These are phyloP conservation scores for Fallopia convolvulus DNA, from an alignment of 148 eudicot species.

Conservation along the genomic window DNA sequence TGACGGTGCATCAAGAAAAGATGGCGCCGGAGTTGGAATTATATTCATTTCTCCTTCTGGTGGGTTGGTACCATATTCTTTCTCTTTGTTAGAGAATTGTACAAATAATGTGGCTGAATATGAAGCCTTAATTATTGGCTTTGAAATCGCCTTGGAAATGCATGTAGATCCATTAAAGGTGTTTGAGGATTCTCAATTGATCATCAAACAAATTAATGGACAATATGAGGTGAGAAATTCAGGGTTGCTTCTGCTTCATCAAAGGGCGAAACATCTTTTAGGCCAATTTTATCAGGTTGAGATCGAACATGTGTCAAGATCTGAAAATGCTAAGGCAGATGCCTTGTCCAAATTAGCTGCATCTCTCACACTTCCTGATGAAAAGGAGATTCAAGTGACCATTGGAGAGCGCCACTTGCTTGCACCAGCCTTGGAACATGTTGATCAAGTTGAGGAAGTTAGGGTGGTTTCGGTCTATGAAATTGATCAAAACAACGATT, in stretches of 20 bases:
- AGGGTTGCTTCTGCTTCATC: no score
- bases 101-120: not conserved
- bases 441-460: not conserved
- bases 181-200: no score
- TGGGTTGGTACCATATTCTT: not conserved
- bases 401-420: not conserved
- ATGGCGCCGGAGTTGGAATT: no score
- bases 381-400: not conserved
- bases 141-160: not conserved
- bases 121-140: not conserved
- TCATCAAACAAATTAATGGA: no score
- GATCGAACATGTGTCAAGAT: not conserved
- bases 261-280: no score
- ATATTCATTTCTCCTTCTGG: no score
- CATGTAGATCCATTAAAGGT: no score
- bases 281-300: not conserved
- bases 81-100: not conserved
- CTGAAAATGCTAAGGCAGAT: not conserved
- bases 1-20: no score
- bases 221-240: no score
- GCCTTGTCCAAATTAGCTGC: not conserved
- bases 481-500: not conserved
- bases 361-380: not conserved
- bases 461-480: not conserved
- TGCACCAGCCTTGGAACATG: not conserved